phyloP scores from a whole-genome alignment of 2,329 filamentous ascomycete genomes.

The Grosmannia huntii region DNA sequence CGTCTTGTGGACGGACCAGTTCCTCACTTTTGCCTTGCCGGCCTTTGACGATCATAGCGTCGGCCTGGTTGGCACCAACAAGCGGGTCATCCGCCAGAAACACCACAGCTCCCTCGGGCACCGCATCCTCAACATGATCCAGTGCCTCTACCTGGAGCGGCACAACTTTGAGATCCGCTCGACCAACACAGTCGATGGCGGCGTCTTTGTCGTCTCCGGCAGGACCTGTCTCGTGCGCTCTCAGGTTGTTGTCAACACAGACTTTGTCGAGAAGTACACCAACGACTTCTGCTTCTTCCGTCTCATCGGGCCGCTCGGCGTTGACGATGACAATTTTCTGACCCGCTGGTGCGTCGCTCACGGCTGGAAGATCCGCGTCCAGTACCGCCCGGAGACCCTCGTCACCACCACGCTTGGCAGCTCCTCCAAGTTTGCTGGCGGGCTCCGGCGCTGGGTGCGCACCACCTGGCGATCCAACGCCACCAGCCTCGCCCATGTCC shows the following conservation, averaged over 20 bases:
- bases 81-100: constrained; percentile 32
- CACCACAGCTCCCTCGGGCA: constrained; percentile 14
- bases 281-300: constrained; percentile 38
- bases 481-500: constrained; percentile 28
- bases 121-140: constrained; percentile 40
- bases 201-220: constrained; percentile 44
- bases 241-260: constrained; percentile 28
- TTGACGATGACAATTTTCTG: constrained; percentile 50
- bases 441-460: constrained; percentile 44
- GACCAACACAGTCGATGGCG: constrained; percentile 43
- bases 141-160: constrained; percentile 44
- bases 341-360: constrained; percentile 38
- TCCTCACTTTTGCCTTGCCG: constrained; percentile 29
- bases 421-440: constrained; percentile 31
- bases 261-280: constrained; percentile 30
- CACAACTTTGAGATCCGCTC: constrained; percentile 50
- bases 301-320: constrained; percentile 29
- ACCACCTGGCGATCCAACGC: constrained; percentile 46
- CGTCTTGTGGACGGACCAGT: constrained; percentile 32
- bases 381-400: constrained; percentile 32
- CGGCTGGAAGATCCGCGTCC: constrained; percentile 41
- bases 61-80: constrained; percentile 43
- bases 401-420: constrained; percentile 41
- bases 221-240: constrained; percentile 39
- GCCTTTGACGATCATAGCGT: constrained; percentile 30